A percentile compares a stretch with the other conserved stretches of the same genome.
These are phyloP conservation scores for Ascochyta koolunga DNA, from an alignment of 2,329 filamentous ascomycete species.

Conservation along the genomic window DNA sequence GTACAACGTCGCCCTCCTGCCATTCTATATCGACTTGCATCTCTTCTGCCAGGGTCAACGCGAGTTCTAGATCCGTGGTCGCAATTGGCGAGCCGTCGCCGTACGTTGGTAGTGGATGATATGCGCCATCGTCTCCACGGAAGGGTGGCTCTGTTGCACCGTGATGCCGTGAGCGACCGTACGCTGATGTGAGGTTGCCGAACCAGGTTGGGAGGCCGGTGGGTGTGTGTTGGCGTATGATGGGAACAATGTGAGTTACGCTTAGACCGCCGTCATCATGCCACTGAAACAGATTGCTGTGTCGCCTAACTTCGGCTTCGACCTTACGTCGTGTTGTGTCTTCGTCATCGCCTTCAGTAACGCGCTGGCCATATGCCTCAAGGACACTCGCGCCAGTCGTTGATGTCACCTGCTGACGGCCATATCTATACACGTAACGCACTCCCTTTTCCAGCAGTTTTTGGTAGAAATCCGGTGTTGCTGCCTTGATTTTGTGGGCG, in stretches of 20 bases:
- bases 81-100: no score
- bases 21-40: slow-evolving; percentile 17
- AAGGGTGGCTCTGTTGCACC: slow-evolving; percentile 18
- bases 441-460: no score
- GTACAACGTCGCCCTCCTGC: slow-evolving; percentile 19
- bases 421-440: no score
- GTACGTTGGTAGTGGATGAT: no score
- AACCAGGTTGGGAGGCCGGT: slow-evolving; percentile 16
- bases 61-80: slow-evolving; percentile 18
- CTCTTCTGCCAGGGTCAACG: slow-evolving; percentile 15
- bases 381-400: no score
- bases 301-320: no score
- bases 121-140: slow-evolving; percentile 6
- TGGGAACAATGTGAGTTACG: slow-evolving; percentile 20
- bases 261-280: slow-evolving; percentile 20
- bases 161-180: slow-evolving; percentile 17
- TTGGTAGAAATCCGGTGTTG: no score
- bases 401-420: no score
- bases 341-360: no score
- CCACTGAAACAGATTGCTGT: slow-evolving; percentile 10
- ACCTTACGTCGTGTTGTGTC: no score
- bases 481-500: no score
- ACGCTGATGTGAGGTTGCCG: slow-evolving; percentile 18
- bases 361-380: no score
- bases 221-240: slow-evolving; percentile 19